phyloP scores from a whole-genome alignment of 2,329 filamentous ascomycete genomes.

The Sporothrix euskadiensis region DNA sequence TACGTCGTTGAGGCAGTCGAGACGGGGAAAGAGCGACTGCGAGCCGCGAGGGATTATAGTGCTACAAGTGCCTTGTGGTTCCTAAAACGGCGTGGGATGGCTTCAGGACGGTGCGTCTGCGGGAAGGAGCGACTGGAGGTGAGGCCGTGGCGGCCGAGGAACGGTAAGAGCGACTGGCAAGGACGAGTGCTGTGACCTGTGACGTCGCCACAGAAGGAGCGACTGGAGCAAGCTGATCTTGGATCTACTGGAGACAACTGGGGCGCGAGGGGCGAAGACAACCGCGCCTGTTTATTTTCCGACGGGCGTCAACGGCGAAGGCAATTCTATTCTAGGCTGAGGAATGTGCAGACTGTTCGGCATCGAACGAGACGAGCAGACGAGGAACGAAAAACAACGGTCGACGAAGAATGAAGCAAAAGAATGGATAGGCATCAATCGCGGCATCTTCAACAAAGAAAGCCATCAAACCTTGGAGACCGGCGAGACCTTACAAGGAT shows the following conservation, averaged over 20 bases:
- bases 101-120: background rate
- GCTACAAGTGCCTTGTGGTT: background rate
- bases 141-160: background rate
- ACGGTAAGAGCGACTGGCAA: background rate
- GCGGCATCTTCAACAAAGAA: background rate
- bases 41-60: background rate
- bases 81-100: background rate
- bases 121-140: slow-evolving; percentile 11
- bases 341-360: background rate
- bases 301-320: background rate
- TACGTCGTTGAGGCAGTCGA: background rate
- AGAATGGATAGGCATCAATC: background rate
- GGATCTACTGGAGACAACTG: background rate
- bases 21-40: slow-evolving; percentile 11
- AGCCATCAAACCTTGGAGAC: background rate
- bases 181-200: background rate
- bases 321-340: background rate
- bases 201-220: slow-evolving; percentile 4
- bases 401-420: background rate
- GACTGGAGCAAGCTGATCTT: background rate
- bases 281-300: slow-evolving; percentile 12
- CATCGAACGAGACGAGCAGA: background rate
- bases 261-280: slow-evolving; percentile 5
- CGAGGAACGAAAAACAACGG: background rate
- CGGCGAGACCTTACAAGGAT: background rate